Base-by-base conservation (phyloP, 305 asterid genomes). In the Solanum aculeatissimum region DNA sequence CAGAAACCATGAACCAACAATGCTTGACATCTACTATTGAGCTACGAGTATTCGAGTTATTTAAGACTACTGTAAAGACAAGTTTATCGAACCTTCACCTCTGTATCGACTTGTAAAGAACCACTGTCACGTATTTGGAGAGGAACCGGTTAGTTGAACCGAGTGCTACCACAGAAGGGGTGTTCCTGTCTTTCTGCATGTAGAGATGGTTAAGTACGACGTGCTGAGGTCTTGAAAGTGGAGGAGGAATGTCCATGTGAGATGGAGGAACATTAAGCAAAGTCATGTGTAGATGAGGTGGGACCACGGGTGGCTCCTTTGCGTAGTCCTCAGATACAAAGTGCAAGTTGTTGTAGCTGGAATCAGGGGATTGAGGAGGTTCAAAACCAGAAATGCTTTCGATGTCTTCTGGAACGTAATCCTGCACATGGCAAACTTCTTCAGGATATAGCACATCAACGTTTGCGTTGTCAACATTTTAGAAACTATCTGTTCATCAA, bases 21-120 rank as follows among this genome's bases (percentile, higher is more conserved):
- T 18, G 78, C 49, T 78, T 53, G 49, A 53, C 82, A 53, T 78
- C 66, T 78, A 78, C 53, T 78, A 78, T 19, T 78, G 42, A 18
- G 82, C 29, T 29, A 78, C 49, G 21, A 78, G 45, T 78, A 53
- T 32, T 51, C 15, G 19, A 78, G 66, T 78, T 53, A 78, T 29
- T 78, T 53, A 65, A 63, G 29, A 66, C 65, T 32, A 65, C 29
- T 9, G 54, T 49, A 29, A 25, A 35, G 40, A 45, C 43, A 19
- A 14, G 60, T 63, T 45, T 23, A 38, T 58, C n/a, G 47, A 49
- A 45, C 57, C 70, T n/a, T 69, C 69, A 94, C 94, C 97, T 94
- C 93, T 97, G 98, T 91, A 94, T 95, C 83, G 99, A 90, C 93
- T 97, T 97, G 97, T 97, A 97, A 47, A 97, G 98, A 85, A 97